Conservation (phyloP, 2,329 filamentous ascomycete species). For the Talaromyces sp. region DNA sequence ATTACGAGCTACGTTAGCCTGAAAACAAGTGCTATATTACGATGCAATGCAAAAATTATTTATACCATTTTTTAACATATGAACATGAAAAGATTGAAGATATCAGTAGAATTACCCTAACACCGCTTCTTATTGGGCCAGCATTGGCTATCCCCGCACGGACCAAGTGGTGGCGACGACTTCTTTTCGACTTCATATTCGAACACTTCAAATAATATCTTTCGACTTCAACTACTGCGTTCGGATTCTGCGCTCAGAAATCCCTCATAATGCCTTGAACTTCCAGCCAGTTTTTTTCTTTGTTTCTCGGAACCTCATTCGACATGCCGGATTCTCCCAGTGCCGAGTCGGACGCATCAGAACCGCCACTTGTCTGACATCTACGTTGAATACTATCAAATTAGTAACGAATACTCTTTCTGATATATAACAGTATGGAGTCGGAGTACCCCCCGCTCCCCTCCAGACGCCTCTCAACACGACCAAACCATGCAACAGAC, state of each 20-base stretch:
- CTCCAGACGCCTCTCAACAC: not conserved
- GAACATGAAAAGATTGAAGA: too few relatives aligned
- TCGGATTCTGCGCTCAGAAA: too few relatives aligned
- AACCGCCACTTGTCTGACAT: not conserved
- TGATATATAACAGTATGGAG: slow-evolving; percentile 14
- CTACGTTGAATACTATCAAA: not conserved
- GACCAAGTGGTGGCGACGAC: slow-evolving; percentile 4
- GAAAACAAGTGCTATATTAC: not conserved
- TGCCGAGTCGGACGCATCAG: slow-evolving; percentile 1
- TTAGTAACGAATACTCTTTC: not conserved
- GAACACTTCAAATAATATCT: not conserved
- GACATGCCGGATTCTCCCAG: not conserved
- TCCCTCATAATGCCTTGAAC: not conserved
- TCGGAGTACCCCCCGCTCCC: slow-evolving; percentile 20
- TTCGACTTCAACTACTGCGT: not conserved
- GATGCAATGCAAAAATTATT: not conserved
- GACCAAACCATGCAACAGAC: not conserved
- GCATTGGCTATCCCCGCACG: slow-evolving; percentile 1
- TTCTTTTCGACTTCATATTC: not conserved
- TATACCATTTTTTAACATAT: not conserved
- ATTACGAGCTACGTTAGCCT: not conserved
- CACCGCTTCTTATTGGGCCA: not conserved
- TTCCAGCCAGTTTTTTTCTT: not conserved
- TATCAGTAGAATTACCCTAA: too few relatives aligned
- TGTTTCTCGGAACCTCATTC: not conserved